Conservation (phyloP, 495 filamentous ascomycete species). For the Aspergillus carlsbadensis region DNA sequence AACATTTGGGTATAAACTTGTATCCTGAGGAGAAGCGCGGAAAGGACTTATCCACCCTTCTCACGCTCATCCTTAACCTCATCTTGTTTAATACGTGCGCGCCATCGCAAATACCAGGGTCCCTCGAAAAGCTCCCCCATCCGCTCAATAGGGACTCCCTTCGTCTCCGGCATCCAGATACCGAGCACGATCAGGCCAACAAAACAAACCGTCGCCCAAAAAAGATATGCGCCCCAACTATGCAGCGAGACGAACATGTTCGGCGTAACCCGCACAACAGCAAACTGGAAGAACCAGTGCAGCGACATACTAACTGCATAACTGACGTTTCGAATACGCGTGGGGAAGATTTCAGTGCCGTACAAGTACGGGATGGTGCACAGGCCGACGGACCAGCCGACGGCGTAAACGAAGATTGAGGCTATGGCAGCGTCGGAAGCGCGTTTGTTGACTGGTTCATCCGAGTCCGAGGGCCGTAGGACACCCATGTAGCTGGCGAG, state of each 20-base stretch:
- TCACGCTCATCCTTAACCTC: not conserved
- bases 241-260: conserved; percentile 46
- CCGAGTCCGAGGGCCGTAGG: conserved; percentile 28
- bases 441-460: conserved; percentile 25
- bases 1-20: not conserved
- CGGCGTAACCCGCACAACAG: conserved; percentile 47
- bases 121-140: conserved; percentile 47
- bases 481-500: conserved; percentile 42
- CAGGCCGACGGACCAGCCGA: conserved; percentile 51
- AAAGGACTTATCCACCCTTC: conserved; percentile 9
- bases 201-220: conserved; percentile 43
- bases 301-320: conserved; percentile 45
- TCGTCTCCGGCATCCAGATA: conserved; percentile 49
- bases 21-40: not conserved
- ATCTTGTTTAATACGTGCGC: conserved; percentile 21
- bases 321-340: conserved; percentile 42
- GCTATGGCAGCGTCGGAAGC: conserved; percentile 46
- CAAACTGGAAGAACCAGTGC: conserved; percentile 52
- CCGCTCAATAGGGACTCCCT: conserved; percentile 42
- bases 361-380: conserved; percentile 50
- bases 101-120: conserved; percentile 47
- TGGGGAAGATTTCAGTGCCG: conserved; percentile 49
- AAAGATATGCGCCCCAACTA: conserved; percentile 47
- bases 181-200: conserved; percentile 42
- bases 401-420: conserved; percentile 47